phyloP scores from a whole-genome alignment of 768 basidiomycete genomes.

The Pulveroboletus sp. region DNA sequence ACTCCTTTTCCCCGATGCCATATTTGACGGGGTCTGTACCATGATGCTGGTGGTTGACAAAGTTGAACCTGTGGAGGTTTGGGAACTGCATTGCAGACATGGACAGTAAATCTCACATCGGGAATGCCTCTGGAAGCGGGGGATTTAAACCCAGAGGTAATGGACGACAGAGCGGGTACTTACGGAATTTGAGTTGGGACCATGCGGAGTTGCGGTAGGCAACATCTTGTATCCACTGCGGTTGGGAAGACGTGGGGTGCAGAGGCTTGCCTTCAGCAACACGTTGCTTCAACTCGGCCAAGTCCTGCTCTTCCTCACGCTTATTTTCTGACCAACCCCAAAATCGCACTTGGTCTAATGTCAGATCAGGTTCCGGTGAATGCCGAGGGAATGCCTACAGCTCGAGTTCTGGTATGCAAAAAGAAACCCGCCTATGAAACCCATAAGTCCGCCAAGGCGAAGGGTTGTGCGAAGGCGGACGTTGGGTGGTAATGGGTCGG shows the following conservation, averaged over 20 bases:
- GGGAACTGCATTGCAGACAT: not conserved
- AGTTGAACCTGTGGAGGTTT: slow-evolving; percentile 75
- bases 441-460: slow-evolving; percentile 68
- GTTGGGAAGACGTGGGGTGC: slow-evolving; percentile 81
- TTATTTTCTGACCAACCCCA: slow-evolving; percentile 94
- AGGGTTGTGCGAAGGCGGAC: slow-evolving; percentile 38
- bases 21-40: slow-evolving; percentile 87
- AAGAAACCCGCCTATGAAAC: slow-evolving; percentile 89
- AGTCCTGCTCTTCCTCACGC: slow-evolving; percentile 74
- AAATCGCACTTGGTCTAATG: slow-evolving; percentile 66
- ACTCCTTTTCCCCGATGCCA: slow-evolving; percentile 35
- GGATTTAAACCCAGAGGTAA: slow-evolving; percentile 8
- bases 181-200: slow-evolving; percentile 92
- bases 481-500: slow-evolving; percentile 40
- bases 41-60: slow-evolving; percentile 88
- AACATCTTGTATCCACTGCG: slow-evolving; percentile 80
- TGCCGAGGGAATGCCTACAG: slow-evolving; percentile 46
- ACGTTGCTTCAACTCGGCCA: slow-evolving; percentile 73
- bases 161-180: slow-evolving; percentile 29
- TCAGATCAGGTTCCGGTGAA: slow-evolving; percentile 9
- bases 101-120: slow-evolving; percentile 53
- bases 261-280: slow-evolving; percentile 78
- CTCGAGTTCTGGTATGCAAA: slow-evolving; percentile 90
- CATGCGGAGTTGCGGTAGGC: slow-evolving; percentile 88
- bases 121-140: slow-evolving; percentile 55